phyloP scores from a whole-genome alignment of 148 eudicot species.

The Euryodendron excelsum region DNA sequence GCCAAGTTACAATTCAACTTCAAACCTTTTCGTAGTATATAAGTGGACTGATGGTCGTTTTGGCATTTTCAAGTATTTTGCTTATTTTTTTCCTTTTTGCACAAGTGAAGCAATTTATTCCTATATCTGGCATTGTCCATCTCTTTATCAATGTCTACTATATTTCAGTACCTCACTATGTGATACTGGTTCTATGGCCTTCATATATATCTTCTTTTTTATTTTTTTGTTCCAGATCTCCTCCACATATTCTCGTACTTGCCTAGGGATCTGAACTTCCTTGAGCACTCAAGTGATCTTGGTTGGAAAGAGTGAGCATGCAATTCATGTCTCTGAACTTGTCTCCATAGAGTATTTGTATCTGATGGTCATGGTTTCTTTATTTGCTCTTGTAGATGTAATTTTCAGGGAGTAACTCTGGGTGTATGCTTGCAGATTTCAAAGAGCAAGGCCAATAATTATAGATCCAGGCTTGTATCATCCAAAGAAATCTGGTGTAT shows the following conservation, averaged over 20 bases:
- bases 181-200: not conserved
- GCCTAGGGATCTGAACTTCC: constrained; percentile 89
- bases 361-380: not conserved
- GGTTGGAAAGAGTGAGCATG: constrained; percentile 94
- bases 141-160: not conserved
- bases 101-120: not conserved
- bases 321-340: constrained; percentile 17
- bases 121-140: not conserved
- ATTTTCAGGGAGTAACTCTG: not conserved
- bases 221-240: constrained; percentile 59
- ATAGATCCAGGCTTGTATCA: constrained; percentile 95
- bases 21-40: not conserved
- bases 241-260: constrained; percentile 93
- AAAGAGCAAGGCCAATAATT: constrained; percentile 85
- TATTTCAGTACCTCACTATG: not conserved
- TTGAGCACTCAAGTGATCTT: constrained; percentile 85
- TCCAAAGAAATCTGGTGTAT: constrained; percentile 70
- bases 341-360: constrained; percentile 4
- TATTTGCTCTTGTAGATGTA: not conserved
- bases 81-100: not conserved
- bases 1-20: not conserved
- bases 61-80: not conserved
- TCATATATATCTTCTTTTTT: not conserved
- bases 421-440: constrained; percentile 45
- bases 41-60: not conserved